Evolutionary conservation across 495 filamentous ascomycete species (phyloP).

Genomic region (Hypomontagnella submonticulosa): DNA sequence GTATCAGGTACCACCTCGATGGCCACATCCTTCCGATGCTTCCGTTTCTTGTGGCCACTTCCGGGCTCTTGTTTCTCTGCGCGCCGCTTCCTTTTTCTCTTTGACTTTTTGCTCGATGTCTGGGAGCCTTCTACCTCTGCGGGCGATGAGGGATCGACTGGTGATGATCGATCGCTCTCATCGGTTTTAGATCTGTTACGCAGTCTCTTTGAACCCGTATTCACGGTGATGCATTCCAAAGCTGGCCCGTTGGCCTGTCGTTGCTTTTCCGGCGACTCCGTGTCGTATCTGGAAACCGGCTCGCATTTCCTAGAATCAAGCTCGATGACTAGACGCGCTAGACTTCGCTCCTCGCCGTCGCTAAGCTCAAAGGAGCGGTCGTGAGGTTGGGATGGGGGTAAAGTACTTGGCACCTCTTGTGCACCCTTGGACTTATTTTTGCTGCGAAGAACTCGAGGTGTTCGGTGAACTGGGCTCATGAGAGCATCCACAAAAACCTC

Average conservation of each 20-base stretch:
- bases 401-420: not conserved
- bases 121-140: conserved; percentile 23
- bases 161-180: conserved; percentile 13
- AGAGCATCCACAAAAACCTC: conserved; percentile 61
- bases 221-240: conserved; percentile 36
- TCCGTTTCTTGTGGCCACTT: conserved; percentile 46
- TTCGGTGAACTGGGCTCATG: conserved; percentile 47
- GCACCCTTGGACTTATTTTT: conserved; percentile 1
- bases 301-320: conserved; percentile 52
- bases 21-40: conserved; percentile 23
- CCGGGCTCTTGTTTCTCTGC: conserved; percentile 25
- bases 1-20: conserved; percentile 31
- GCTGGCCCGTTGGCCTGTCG: not conserved
- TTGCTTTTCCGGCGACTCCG: conserved; percentile 40
- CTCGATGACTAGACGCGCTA: conserved; percentile 58
- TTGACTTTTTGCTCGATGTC: conserved; percentile 35
- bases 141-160: conserved; percentile 13
- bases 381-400: conserved; percentile 17
- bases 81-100: conserved; percentile 44
- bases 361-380: conserved; percentile 54
- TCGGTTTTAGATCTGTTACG: conserved; percentile 17
- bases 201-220: conserved; percentile 23
- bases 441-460: conserved; percentile 26
- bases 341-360: conserved; percentile 59
- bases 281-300: conserved; percentile 28